phyloP scores from a whole-genome alignment of 208 protist species.

The Crithidia fasciculata region DNA sequence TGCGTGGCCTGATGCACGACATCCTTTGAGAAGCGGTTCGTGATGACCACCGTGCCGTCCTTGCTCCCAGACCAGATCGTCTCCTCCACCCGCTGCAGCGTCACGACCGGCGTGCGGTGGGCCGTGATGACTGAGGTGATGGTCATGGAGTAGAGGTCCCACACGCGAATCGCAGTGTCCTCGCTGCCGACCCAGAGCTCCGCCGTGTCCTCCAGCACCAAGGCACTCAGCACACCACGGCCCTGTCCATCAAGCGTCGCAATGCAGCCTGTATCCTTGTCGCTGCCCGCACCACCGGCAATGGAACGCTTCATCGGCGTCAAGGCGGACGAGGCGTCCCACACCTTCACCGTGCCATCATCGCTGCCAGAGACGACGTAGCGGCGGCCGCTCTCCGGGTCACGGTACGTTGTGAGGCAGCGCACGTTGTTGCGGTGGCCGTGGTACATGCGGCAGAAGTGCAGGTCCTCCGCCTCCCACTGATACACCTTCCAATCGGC shows the following conservation, averaged over 20 bases:
- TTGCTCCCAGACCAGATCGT: slow-evolving; percentile 79
- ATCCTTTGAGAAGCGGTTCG: slow-evolving; percentile 51
- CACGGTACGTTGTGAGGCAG: slow-evolving; percentile 46
- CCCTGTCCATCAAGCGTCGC: slow-evolving; percentile 48
- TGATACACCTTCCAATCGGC: slow-evolving; percentile 79
- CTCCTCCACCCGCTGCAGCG: slow-evolving; percentile 53
- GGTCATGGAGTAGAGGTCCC: slow-evolving; percentile 46
- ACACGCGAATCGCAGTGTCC: slow-evolving; percentile 65
- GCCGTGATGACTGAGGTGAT: slow-evolving; percentile 45
- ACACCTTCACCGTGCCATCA: slow-evolving; percentile 66
- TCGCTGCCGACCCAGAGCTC: slow-evolving; percentile 76
- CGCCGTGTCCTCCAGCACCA: slow-evolving; percentile 41
- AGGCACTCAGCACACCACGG: slow-evolving; percentile 40
- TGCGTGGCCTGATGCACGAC: slow-evolving; percentile 42
- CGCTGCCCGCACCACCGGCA: slow-evolving; percentile 23
- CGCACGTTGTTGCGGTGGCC: slow-evolving; percentile 70
- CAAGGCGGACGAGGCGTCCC: slow-evolving; percentile 37
- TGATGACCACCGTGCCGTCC: slow-evolving; percentile 62
- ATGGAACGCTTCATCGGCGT: slow-evolving; percentile 10
- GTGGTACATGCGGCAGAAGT: slow-evolving; percentile 60
- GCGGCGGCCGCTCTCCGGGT: slow-evolving; percentile 37
- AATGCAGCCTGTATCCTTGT: slow-evolving; percentile 50
- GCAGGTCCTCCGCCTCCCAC: slow-evolving; percentile 60
- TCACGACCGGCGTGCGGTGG: slow-evolving; percentile 56
- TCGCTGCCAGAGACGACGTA: slow-evolving; percentile 67